Percentiles rank a stretch among this genome's conserved stretches.
Conservation (phyloP, 1,284 basidiomycete species). For the Flammula alnicola region DNA sequence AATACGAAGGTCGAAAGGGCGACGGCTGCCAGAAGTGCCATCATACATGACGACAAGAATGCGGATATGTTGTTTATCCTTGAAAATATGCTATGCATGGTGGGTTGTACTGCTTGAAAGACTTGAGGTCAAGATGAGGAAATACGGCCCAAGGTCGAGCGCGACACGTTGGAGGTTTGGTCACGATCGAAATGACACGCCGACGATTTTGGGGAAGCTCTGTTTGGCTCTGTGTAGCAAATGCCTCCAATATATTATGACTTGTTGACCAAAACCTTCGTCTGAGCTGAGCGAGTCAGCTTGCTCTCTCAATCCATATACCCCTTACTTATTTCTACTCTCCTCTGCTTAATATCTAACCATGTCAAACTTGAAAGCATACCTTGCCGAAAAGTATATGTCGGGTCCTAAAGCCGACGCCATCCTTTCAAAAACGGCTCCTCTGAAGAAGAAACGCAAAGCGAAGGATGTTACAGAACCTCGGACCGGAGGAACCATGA, state of each 20-base stretch:
- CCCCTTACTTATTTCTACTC: background rate
- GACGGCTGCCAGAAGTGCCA: slow-evolving; percentile 76
- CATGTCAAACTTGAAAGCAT: slow-evolving; percentile 66
- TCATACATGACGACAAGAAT: slow-evolving; percentile 77
- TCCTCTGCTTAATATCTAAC: background rate
- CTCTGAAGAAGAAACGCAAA: slow-evolving; percentile 76
- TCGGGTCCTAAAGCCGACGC: slow-evolving; percentile 96
- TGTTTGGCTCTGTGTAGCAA: slow-evolving; percentile 24
- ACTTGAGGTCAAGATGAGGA: background rate
- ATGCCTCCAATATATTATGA: background rate
- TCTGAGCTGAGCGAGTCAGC: background rate
- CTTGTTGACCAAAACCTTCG: background rate
- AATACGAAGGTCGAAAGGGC: slow-evolving; percentile 74
- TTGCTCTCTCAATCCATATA: background rate
- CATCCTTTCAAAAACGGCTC: slow-evolving; percentile 74
- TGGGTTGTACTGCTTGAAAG: slow-evolving; percentile 5
- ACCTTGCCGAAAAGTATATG: slow-evolving; percentile 91
- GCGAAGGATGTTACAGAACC: slow-evolving; percentile 42
- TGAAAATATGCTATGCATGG: slow-evolving; percentile 72
- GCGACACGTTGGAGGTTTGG: slow-evolving; percentile 29
- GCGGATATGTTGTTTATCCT: slow-evolving; percentile 77
- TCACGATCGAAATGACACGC: slow-evolving; percentile 14
- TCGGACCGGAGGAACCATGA: slow-evolving; percentile 37
- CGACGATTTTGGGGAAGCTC: slow-evolving; percentile 5
- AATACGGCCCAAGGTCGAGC: background rate